Conservation (phyloP, 1,284 basidiomycete genomes). For the Moesziomyces antarcticus region DNA sequence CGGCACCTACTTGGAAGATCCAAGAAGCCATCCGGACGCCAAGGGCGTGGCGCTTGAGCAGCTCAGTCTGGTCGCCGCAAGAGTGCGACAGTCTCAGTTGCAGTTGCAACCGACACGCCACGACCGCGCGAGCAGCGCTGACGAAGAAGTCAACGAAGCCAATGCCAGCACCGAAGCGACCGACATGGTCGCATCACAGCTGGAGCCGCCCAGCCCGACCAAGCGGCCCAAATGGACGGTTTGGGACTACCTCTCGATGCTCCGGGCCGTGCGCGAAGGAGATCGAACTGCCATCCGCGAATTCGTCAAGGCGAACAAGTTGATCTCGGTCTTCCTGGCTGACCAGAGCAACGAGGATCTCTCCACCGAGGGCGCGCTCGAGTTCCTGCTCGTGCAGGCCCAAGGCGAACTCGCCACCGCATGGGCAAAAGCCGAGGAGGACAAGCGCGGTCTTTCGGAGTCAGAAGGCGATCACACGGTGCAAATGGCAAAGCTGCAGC, state of each 20-base stretch:
- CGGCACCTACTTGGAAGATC: conserved; percentile 73
- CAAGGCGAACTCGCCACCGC: conserved; percentile 53
- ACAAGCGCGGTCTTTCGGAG: conserved; percentile 10
- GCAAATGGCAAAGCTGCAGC: conserved; percentile 25
- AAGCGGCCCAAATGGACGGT: conserved; percentile 15
- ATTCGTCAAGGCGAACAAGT: conserved; percentile 75
- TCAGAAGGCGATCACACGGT: conserved; percentile 10
- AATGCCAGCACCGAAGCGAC: background rate
- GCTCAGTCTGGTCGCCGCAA: conserved; percentile 87
- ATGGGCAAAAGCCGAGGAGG: conserved; percentile 24
- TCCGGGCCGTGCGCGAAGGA: conserved; percentile 36
- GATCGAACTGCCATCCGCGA: conserved; percentile 73
- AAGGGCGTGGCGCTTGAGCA: conserved; percentile 91
- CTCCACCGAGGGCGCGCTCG: conserved; percentile 40
- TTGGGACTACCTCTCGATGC: conserved; percentile 46
- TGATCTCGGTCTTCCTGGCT: conserved; percentile 76
- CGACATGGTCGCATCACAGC: background rate
- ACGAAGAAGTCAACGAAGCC: background rate
- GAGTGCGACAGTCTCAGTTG: conserved; percentile 72
- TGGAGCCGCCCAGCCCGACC: conserved; percentile 4
- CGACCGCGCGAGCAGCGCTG: background rate
- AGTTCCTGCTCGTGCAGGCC: conserved; percentile 54
- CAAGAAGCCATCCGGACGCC: conserved; percentile 72
- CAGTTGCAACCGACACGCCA: conserved; percentile 12
- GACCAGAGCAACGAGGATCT: conserved; percentile 46